Evolutionary conservation across 768 basidiomycete species (phyloP).

Genomic region (Auriscalpium microsporum): DNA sequence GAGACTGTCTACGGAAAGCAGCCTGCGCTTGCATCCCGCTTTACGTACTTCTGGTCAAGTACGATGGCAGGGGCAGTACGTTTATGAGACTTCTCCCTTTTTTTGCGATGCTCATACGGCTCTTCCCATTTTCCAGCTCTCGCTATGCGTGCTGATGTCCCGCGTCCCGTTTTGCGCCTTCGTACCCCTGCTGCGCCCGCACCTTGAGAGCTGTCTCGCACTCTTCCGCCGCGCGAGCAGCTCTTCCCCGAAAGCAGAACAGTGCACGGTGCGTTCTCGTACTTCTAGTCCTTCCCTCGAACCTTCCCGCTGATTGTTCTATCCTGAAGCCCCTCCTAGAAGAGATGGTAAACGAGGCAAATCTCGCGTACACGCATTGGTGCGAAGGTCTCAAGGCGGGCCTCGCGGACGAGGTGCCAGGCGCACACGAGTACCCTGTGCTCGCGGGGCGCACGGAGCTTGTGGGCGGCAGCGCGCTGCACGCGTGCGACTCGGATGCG

Average conservation of each 20-base stretch:
- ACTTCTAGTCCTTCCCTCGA: neutral
- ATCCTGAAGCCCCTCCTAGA: neutral
- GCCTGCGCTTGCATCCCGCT: neutral
- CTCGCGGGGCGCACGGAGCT: neutral
- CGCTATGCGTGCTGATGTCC: neutral
- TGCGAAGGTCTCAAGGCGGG: neutral
- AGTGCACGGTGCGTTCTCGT: neutral
- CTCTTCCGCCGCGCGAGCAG: neutral
- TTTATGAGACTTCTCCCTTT: neutral
- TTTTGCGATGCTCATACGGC: neutral
- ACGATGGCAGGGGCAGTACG: neutral
- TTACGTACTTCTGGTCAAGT: neutral
- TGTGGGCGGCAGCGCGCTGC: neutral
- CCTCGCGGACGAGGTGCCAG: neutral
- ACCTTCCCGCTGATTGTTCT: neutral
- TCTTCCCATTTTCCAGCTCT: neutral
- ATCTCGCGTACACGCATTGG: neutral
- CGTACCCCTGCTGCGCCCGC: neutral
- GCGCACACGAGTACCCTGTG: neutral
- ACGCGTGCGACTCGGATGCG: neutral
- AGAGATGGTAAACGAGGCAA: neutral
- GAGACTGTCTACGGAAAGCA: neutral
- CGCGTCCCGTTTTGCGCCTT: neutral
- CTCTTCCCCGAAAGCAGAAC: neutral
- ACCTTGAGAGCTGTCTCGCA: neutral